These are phyloP conservation scores for Vachellia collinsii DNA, from an alignment of 306 rosid species.

Conservation along the genomic window DNA sequence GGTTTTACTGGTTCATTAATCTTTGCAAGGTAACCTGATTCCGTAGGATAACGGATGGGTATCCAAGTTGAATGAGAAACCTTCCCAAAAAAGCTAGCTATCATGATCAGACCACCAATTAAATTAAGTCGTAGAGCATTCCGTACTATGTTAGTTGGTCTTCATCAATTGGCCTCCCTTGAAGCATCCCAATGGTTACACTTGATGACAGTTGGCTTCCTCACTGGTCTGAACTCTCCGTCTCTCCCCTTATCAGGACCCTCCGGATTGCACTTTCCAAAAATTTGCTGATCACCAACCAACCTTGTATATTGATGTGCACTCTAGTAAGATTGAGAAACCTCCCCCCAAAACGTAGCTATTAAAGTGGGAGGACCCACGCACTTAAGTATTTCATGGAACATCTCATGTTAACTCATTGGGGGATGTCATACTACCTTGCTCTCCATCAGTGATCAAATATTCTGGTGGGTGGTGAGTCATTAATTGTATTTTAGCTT, in stretches of 20 bases:
- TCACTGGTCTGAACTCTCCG: background rate
- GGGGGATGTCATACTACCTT: background rate
- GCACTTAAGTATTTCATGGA: background rate
- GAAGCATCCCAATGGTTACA: background rate
- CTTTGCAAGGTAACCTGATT: conserved; percentile 19
- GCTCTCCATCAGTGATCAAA: background rate
- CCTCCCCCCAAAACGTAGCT: background rate
- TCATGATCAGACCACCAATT: background rate
- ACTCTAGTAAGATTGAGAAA: background rate
- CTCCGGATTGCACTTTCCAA: background rate
- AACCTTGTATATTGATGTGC: background rate
- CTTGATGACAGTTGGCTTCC: background rate
- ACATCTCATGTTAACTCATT: background rate
- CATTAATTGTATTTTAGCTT: background rate
- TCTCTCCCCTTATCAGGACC: background rate
- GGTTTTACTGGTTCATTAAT: background rate
- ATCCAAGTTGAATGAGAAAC: background rate
- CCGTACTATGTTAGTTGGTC: background rate
- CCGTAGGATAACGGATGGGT: background rate
- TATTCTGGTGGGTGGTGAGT: background rate
- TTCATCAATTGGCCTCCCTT: background rate
- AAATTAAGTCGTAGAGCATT: background rate
- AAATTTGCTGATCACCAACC: too few relatives aligned
- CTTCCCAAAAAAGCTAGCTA: background rate
- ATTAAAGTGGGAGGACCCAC: background rate